Evolutionary conservation across 306 rosid species (phyloP), one percentile per base, ranked within the genome.

Genomic region (Vigna trinervia): DNA sequence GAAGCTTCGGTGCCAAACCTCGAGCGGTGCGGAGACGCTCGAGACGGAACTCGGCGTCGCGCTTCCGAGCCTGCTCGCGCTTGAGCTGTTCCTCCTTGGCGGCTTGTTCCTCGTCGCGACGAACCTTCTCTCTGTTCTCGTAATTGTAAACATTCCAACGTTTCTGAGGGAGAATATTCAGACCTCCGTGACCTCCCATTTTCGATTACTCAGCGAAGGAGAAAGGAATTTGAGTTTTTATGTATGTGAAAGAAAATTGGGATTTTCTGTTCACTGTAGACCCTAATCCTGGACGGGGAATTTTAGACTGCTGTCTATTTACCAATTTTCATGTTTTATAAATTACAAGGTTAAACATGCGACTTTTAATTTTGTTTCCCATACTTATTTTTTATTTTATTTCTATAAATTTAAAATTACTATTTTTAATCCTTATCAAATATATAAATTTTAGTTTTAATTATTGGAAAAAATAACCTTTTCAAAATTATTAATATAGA

Each of bases 121-220:
- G 88, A 1, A 94, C 98, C 78, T 94, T 94, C 82, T 94, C 98
- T 73, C 95, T 77, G 77, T 94, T 94, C 0, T 94, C 98, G 71
- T 23, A 94, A 75, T 89, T 90, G 86, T 94, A 94, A 20, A 94
- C 98, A 76, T 92, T 94, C 98, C 98, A 94, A 13, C 95, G 87
- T 85, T 94, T 94, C 84, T 94, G 98, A 22, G 98, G 98, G 59
- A 94, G 97, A 54, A 94, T 94, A 74, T 92, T 94, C 48, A 94
- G 79, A 71, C 97, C 97, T 12, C 98, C 98, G 58, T 92, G 98
- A 3, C 98, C 97, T 66, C 98, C 97, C 97, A 94, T 94, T 13
- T 26, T 54, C 15, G 30, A 74, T 52, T 69, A 12, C 12, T 0
- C 0, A 3, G 12, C 1, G 19, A 23, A 54, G 3, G 5, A 2